Percentiles rank a stretch among this genome's conserved stretches.
These are phyloP conservation scores for Salix brachista DNA, from an alignment of 345 rosid species.

Conservation along the genomic window DNA sequence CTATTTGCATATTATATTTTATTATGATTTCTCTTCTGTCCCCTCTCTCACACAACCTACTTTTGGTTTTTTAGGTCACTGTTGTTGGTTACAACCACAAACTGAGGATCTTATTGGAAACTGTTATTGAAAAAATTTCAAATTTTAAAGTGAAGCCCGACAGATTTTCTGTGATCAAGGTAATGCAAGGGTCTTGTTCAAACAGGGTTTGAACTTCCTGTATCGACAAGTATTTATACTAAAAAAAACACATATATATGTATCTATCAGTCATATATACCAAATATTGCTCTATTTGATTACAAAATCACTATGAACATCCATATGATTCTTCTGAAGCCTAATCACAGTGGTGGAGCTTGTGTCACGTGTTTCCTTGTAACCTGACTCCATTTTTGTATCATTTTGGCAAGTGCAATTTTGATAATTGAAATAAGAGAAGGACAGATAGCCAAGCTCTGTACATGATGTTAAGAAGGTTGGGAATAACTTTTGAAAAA, in stretches of 20 bases:
- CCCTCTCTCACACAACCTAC: background rate
- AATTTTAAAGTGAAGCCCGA: constrained; percentile 71
- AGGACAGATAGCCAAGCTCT: background rate
- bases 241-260: too few species aligned
- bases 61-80: constrained; percentile 45
- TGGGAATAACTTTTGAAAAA: background rate
- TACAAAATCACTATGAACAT: background rate
- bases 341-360: background rate
- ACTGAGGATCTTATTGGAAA: constrained; percentile 70
- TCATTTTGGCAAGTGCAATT: background rate
- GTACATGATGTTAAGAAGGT: background rate
- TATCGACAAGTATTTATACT: too few species aligned
- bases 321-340: background rate
- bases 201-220: too few species aligned
- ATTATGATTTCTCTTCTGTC: background rate
- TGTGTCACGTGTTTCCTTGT: background rate
- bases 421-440: background rate
- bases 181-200: constrained; percentile 17
- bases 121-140: constrained; percentile 59
- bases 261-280: too few species aligned
- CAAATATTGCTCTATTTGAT: too few species aligned
- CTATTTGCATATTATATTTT: constrained; percentile 3
- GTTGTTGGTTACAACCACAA: constrained; percentile 88
- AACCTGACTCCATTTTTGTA: background rate
- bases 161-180: constrained; percentile 88